Evolutionary conservation across 257 asterid genomes (phyloP), one percentile per base, ranked within the genome.

Genomic region (Primulina huaijiensis): DNA sequence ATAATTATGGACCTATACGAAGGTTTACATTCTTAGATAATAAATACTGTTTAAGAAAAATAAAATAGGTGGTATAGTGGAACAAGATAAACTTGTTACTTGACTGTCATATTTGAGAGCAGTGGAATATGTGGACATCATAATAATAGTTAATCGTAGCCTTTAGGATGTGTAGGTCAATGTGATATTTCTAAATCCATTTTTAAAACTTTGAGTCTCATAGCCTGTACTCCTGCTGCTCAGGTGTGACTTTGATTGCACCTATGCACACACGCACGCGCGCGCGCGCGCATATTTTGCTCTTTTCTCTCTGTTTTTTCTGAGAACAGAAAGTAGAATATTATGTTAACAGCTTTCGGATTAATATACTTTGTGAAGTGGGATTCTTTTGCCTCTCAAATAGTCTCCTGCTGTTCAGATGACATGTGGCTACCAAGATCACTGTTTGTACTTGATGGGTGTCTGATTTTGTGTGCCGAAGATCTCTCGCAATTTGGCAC

Each of bases 351-450:
- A 23, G 67, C 68, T 66, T 21, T 73, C 21, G 7, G n/a, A 66
- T 38, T 23, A 35, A 6, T 53, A 31, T 14, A 23, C 23, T 27
- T 34, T 8, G 43, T 37, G 43, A 37, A 8, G 40, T 35, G 40
- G 43, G 8, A 34, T 34, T 34, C 8, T 56, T 62, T 17, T 60
- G 68, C 60, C 19, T 62, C 62, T 68, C 19, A 58, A 20, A 62
- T 50, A 19, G 30, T 56, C 56, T 75, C 60, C 35, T 27, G 30
- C 38, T 73, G 25, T 56, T 61, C 84, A 76, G 87, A 75, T 55
- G 59, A 64, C 63, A 74, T 64, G 71, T 82, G 85, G 87, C 80
- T 77, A 62, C 62, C 83, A 37, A 76, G 84, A 76, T 86, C 87
- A 7, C 74, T 82, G 23, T 81, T 78, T 65, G 70, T 86, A 77